phyloP scores from a whole-genome alignment of 805 yeast species.

The Ogataea glucozyma region DNA sequence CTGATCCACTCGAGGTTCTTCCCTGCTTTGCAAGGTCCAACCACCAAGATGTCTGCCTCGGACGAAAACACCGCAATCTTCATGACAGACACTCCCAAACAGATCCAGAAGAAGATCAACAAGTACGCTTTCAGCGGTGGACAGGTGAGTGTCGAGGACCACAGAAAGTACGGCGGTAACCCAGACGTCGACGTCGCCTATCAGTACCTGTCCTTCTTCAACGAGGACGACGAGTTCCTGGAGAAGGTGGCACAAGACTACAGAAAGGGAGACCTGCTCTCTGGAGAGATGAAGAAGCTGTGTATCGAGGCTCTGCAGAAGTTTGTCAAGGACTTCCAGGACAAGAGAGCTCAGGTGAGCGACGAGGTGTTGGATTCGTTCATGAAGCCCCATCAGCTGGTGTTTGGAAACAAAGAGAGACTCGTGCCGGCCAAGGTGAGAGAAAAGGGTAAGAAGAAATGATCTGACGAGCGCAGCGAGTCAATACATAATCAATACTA shows the following conservation, averaged over 20 bases:
- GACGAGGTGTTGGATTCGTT: conserved; percentile 62
- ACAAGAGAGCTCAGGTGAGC: conserved; percentile 63
- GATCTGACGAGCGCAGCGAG: too few relatives aligned
- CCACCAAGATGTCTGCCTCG: conserved; percentile 95
- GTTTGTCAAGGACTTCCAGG: conserved; percentile 82
- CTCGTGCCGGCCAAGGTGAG: conserved; percentile 65
- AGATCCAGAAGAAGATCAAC: conserved; percentile 90
- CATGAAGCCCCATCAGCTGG: conserved; percentile 83
- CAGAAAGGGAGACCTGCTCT: conserved; percentile 75
- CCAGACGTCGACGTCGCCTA: conserved; percentile 95
- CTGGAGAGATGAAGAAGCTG: conserved; percentile 90
- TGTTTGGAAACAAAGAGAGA: conserved; percentile 74
- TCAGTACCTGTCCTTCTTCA: conserved; percentile 88
- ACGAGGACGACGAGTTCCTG: conserved; percentile 83
- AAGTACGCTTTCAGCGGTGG: conserved; percentile 98
- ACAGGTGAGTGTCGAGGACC: conserved; percentile 82
- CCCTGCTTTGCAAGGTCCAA: conserved; percentile 97
- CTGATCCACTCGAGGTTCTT: conserved; percentile 92
- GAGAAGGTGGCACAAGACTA: conserved; percentile 62
- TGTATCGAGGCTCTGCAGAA: conserved; percentile 80
- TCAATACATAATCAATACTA: conserved; percentile 9
- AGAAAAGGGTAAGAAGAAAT: conserved; percentile 41
- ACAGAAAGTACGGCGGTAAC: conserved; percentile 86
- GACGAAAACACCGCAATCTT: conserved; percentile 88
- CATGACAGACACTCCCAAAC: conserved; percentile 92